Percentiles rank a stretch among this genome's conserved stretches.
These are phyloP conservation scores for Allantophomopsis lycopodina DNA, from an alignment of 2,329 filamentous ascomycete species.

Conservation along the genomic window DNA sequence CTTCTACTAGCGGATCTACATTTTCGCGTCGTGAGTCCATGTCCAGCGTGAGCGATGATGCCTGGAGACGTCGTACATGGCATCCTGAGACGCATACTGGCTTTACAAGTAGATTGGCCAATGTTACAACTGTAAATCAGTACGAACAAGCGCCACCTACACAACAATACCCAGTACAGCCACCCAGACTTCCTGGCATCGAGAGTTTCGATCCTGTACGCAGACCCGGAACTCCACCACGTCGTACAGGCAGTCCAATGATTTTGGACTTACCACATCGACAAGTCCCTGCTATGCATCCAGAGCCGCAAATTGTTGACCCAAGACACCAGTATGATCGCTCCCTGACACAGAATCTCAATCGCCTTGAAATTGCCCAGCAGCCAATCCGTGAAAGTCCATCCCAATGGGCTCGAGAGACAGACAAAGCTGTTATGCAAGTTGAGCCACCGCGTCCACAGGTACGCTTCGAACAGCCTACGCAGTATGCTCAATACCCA, in stretches of 20 bases:
- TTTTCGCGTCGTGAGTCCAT: slow-evolving; percentile 54
- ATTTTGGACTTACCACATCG: slow-evolving; percentile 42
- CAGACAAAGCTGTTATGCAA: slow-evolving; percentile 34
- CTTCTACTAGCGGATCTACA: slow-evolving; percentile 35
- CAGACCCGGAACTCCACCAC: slow-evolving; percentile 45
- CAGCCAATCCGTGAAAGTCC: slow-evolving; percentile 37
- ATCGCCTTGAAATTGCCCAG: slow-evolving; percentile 48
- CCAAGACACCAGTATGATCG: slow-evolving; percentile 46
- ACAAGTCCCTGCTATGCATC: slow-evolving; percentile 4
- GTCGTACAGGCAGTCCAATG: slow-evolving; percentile 63
- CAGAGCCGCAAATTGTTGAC: slow-evolving; percentile 5
- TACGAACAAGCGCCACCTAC: slow-evolving; percentile 24
- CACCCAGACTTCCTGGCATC: slow-evolving; percentile 70
- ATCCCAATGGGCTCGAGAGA: slow-evolving; percentile 41
- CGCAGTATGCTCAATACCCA: slow-evolving; percentile 16
- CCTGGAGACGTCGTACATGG: slow-evolving; percentile 78
- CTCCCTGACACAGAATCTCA: slow-evolving; percentile 51
- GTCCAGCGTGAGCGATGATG: slow-evolving; percentile 51
- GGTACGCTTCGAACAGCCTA: slow-evolving; percentile 40
- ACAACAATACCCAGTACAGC: slow-evolving; percentile 33
- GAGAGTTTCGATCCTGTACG: slow-evolving; percentile 77
- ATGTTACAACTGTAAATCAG: slow-evolving; percentile 57
- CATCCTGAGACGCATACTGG: slow-evolving; percentile 62
- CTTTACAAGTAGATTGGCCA: slow-evolving; percentile 59
- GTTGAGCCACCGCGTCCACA: slow-evolving; percentile 35